Base-by-base conservation (phyloP, 352 stramenopile species). In the Pythium coloratum region DNA sequence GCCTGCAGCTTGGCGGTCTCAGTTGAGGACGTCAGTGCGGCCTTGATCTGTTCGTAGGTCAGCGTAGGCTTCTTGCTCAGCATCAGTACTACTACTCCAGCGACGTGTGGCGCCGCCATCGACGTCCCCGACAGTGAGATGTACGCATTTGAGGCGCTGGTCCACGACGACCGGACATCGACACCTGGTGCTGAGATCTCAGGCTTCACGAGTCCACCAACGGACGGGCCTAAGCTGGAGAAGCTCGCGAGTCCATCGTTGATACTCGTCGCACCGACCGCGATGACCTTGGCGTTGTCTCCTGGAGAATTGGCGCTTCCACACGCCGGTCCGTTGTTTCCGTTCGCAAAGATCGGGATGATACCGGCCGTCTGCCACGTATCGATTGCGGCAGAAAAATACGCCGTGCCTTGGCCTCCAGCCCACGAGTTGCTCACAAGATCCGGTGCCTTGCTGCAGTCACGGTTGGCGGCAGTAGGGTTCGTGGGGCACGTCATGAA, bases 401-500 rank as follows among this genome's bases (percentile, higher is more conserved):
- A 38, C 8, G 33, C 8, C 4, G 33, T 38, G 33, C 33, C 33
- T 8, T 8, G 4, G 33, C 33, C 33, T 38, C 33, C 33, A 18
- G 56, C 68, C 68, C 68, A 75, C 16, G 46, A 63, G 56, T 75
- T 75, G 56, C 50, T 75, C 7, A 75, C 59, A 9, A 75, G 55
- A 12, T 55, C 3, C 10, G 68, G 68, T 6, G 55, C 61, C 46
- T 71, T 61, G 28, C 59, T 69, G 51, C 70, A 76, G 36, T 71
- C 33, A 8, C 71, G 67, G 16, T 71, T 16, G 4, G 47, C 5
- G 59, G 56, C 46, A 14, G 59, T 65, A 10, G n/a, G n/a, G n/a
- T n/a, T n/a, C n/a, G n/a, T n/a, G n/a, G 59, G 59, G 30, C 59
- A 65, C 0, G 69, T 49, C 56, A 77, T 77, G 34, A 72, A 77